Conservation (phyloP, 2,329 filamentous ascomycete species). For the Akanthomyces dipterigenus region DNA sequence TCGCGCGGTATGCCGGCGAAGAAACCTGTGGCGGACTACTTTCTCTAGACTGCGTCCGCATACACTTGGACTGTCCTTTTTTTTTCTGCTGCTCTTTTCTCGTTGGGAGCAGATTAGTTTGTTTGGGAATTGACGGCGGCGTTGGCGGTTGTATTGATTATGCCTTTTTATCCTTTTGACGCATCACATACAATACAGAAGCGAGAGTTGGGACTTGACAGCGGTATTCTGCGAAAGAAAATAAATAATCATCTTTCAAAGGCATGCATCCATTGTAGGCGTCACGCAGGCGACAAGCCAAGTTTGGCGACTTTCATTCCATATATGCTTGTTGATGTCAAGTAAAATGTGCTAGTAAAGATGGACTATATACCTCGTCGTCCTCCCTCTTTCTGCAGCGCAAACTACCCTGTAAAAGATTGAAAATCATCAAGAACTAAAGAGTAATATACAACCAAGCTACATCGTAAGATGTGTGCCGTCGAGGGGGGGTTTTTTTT, state of each 20-base stretch:
- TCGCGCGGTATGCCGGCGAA: constrained; percentile 96
- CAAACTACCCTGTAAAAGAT: background rate
- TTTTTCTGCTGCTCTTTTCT: background rate
- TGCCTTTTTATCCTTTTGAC: background rate
- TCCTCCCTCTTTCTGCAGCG: background rate
- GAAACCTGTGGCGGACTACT: constrained; percentile 97
- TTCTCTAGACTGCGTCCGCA: constrained; percentile 48
- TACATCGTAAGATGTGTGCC: background rate
- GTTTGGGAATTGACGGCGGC: constrained; percentile 3
- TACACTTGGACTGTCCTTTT: background rate
- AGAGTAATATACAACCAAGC: background rate
- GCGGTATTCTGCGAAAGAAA: background rate
- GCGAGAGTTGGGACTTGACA: background rate
- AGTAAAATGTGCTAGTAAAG: background rate
- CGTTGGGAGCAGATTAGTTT: background rate
- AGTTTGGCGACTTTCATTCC: too few species aligned
- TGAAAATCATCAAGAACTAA: background rate
- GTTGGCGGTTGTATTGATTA: background rate
- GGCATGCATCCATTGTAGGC: background rate
- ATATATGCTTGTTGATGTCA: too few species aligned
- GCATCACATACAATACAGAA: background rate
- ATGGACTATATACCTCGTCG: background rate
- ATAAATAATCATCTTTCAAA: background rate
- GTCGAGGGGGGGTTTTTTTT: background rate
- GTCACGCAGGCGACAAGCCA: background rate